phyloP scores from a whole-genome alignment of 176 grass and related monocot species.

The Triticum turgidum region DNA sequence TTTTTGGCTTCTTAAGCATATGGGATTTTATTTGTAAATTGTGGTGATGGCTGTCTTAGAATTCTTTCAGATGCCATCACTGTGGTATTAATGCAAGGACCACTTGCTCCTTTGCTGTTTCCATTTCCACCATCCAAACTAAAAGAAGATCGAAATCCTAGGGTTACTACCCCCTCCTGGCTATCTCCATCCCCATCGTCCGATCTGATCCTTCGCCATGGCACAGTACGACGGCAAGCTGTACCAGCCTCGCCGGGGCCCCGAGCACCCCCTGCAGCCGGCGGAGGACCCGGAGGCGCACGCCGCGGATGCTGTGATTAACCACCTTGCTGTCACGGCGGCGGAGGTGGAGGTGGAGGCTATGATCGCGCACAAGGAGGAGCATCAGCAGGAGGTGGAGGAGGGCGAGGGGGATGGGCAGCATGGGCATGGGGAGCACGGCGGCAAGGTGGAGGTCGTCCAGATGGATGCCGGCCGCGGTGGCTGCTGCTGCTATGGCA shows the following conservation, averaged over 20 bases:
- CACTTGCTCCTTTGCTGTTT: not conserved
- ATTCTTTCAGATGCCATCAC: slow-evolving; percentile 75
- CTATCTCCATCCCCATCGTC: slow-evolving; percentile 38
- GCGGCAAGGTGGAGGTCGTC: not conserved
- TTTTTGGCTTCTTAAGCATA: not conserved
- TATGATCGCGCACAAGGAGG: slow-evolving; percentile 31
- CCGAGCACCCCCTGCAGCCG: slow-evolving; percentile 43
- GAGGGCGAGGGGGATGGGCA: slow-evolving; percentile 32
- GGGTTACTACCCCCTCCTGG: slow-evolving; percentile 23
- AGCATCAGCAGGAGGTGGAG: slow-evolving; percentile 8
- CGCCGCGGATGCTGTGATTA: not conserved
- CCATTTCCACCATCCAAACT: slow-evolving; percentile 39
- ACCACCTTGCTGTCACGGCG: slow-evolving; percentile 40
- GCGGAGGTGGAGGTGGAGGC: slow-evolving; percentile 70
- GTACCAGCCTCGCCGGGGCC: slow-evolving; percentile 60
- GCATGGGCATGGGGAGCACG: slow-evolving; percentile 30
- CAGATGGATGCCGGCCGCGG: slow-evolving; percentile 63
- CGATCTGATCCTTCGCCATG: slow-evolving; percentile 53
- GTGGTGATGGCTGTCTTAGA: not conserved
- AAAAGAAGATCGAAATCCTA: slow-evolving; percentile 70
- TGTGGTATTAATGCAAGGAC: slow-evolving; percentile 64
- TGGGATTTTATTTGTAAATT: not conserved
- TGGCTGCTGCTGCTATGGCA: not conserved
- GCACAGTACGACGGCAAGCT: slow-evolving; percentile 68
- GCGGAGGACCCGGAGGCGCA: not conserved